Conservation (phyloP, 2,329 filamentous ascomycete species). For the Scedosporium aurantiacum region DNA sequence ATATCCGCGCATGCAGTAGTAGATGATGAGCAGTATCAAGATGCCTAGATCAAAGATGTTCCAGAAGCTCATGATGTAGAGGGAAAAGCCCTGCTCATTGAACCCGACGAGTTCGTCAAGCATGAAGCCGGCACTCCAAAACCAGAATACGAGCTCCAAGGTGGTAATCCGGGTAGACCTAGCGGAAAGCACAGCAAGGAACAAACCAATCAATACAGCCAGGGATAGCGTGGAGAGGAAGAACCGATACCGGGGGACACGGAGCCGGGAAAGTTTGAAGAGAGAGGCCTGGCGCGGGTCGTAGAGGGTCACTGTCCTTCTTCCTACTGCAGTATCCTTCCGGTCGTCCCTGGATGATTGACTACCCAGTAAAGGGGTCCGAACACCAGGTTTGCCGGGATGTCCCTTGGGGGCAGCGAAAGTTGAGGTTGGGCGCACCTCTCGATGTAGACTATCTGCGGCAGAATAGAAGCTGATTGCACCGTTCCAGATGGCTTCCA, state of each 20-base stretch:
- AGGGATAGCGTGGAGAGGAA: slow-evolving; percentile 83
- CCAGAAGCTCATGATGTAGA: slow-evolving; percentile 98
- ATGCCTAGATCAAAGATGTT: slow-evolving; percentile 92
- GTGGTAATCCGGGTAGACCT: slow-evolving; percentile 71
- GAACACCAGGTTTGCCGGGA: slow-evolving; percentile 26
- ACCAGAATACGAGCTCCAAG: slow-evolving; percentile 86
- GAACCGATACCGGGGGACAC: slow-evolving; percentile 85
- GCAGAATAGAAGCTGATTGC: slow-evolving; percentile 89
- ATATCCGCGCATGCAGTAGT: slow-evolving; percentile 83
- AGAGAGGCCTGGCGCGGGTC: slow-evolving; percentile 81
- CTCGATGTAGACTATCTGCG: slow-evolving; percentile 71
- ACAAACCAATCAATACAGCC: slow-evolving; percentile 72
- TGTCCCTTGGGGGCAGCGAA: slow-evolving; percentile 11
- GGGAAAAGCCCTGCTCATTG: slow-evolving; percentile 89
- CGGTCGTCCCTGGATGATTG: slow-evolving; percentile 16
- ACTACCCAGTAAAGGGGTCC: slow-evolving; percentile 40
- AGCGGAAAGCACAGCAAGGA: slow-evolving; percentile 68
- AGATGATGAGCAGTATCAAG: slow-evolving; percentile 70
- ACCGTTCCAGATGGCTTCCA: slow-evolving; percentile 96
- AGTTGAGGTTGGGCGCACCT: slow-evolving; percentile 8
- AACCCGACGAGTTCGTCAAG: slow-evolving; percentile 92
- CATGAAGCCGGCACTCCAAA: slow-evolving; percentile 97
- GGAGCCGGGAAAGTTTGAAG: slow-evolving; percentile 81
- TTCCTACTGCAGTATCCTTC: slow-evolving; percentile 18
- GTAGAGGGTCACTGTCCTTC: slow-evolving; percentile 76